Conservation (phyloP, 1,284 basidiomycete species). For the Rugosomyces carneus region DNA sequence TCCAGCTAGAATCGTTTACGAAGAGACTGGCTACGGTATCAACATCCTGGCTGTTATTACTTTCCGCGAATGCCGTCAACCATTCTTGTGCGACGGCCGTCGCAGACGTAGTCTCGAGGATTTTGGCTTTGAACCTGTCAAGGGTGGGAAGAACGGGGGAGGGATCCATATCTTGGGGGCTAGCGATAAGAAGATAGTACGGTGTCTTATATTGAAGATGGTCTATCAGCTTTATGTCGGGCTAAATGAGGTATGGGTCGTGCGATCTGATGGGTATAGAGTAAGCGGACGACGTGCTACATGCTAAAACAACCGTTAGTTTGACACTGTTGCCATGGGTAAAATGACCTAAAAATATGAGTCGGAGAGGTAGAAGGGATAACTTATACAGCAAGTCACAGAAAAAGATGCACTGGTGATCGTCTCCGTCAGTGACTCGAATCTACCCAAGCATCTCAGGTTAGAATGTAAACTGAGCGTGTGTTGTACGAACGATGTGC, state of each 20-base stretch:
- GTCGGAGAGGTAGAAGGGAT: background rate
- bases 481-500: too few species aligned
- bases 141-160: constrained; percentile 11
- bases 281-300: background rate
- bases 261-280: background rate
- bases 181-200: background rate
- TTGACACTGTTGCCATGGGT: background rate
- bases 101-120: constrained; percentile 6
- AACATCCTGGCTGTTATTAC: background rate
- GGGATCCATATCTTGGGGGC: background rate
- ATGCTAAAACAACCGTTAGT: background rate
- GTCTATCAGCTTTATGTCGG: background rate
- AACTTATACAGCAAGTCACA: too few species aligned
- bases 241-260: too few species aligned
- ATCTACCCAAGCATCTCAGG: background rate
- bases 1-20: constrained; percentile 33
- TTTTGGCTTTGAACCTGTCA: constrained; percentile 11
- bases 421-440: background rate
- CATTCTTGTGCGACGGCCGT: constrained; percentile 10
- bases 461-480: background rate
- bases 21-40: constrained; percentile 8
- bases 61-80: constrained; percentile 6
- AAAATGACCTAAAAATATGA: background rate
- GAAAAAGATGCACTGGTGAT: background rate
- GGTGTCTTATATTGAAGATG: background rate